These are phyloP conservation scores for Botrytis fragariae DNA, from an alignment of 2,329 filamentous ascomycete species.

Conservation along the genomic window DNA sequence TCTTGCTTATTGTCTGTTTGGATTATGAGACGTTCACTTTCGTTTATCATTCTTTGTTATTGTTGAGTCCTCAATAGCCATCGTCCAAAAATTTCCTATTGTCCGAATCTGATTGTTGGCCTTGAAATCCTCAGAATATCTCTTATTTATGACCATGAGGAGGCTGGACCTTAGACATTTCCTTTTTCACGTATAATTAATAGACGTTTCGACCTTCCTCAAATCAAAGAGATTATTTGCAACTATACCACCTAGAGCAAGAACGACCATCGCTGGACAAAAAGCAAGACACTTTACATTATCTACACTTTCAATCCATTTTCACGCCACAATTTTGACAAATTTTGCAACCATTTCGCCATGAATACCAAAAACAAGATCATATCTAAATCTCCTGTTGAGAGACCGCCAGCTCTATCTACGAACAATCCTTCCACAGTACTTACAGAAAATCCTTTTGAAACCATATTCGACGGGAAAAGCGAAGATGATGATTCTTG, in stretches of 20 bases:
- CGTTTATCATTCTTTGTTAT: slow-evolving; percentile 20
- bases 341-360: slow-evolving; percentile 19
- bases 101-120: slow-evolving; percentile 15
- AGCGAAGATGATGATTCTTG: slow-evolving; percentile 36
- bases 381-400: slow-evolving; percentile 15
- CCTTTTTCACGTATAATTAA: slow-evolving; percentile 13
- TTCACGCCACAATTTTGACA: slow-evolving; percentile 13
- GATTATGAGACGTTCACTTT: slow-evolving; percentile 22
- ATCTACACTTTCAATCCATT: not conserved
- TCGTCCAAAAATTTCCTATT: slow-evolving; percentile 19
- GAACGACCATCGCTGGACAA: slow-evolving; percentile 8
- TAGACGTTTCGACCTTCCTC: slow-evolving; percentile 14
- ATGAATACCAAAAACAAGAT: slow-evolving; percentile 21
- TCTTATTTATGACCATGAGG: slow-evolving; percentile 5
- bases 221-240: not conserved
- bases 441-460: slow-evolving; percentile 30
- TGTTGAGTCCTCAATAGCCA: slow-evolving; percentile 23
- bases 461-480: slow-evolving; percentile 30
- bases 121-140: slow-evolving; percentile 11
- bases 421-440: slow-evolving; percentile 22
- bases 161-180: slow-evolving; percentile 16
- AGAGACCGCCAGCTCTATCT: slow-evolving; percentile 12
- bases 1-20: slow-evolving; percentile 18
- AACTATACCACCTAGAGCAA: not conserved
- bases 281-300: not conserved